Evolutionary conservation across 2,329 filamentous ascomycete genomes (phyloP).

Genomic region (Fusarium nanum): DNA sequence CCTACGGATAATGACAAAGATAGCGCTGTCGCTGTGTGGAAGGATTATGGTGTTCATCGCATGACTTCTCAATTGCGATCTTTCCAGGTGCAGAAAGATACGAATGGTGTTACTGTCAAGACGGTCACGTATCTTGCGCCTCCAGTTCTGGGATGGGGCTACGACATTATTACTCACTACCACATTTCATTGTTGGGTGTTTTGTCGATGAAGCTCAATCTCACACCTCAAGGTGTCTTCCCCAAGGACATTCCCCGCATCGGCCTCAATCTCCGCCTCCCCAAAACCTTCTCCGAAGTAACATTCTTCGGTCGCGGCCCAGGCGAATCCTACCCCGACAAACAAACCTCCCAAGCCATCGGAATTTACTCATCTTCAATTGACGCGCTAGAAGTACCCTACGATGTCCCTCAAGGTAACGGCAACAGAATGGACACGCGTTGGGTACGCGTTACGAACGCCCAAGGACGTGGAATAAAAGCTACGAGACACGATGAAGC

Average conservation of each 20-base stretch:
- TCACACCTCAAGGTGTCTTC: not conserved
- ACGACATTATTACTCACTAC: conserved; percentile 5
- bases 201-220: not conserved
- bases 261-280: conserved; percentile 9
- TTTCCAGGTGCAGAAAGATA: not conserved
- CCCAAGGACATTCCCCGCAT: conserved; percentile 3
- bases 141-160: conserved; percentile 18
- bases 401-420: not conserved
- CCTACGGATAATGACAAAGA: conserved; percentile 18
- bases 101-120: not conserved
- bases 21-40: not conserved
- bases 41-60: conserved; percentile 11
- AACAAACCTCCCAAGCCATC: not conserved
- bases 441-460: not conserved
- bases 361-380: not conserved
- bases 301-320: conserved; percentile 15
- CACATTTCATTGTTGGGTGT: not conserved
- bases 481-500: not conserved
- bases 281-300: not conserved
- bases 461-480: not conserved
- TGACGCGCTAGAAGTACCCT: not conserved
- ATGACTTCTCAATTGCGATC: conserved; percentile 20
- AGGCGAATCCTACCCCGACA: conserved; percentile 14
- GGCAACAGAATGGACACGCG: conserved; percentile 19
- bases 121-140: conserved; percentile 6